Evolutionary conservation across 768 basidiomycete species (phyloP).

Genomic region (Leccinum truebloodii): DNA sequence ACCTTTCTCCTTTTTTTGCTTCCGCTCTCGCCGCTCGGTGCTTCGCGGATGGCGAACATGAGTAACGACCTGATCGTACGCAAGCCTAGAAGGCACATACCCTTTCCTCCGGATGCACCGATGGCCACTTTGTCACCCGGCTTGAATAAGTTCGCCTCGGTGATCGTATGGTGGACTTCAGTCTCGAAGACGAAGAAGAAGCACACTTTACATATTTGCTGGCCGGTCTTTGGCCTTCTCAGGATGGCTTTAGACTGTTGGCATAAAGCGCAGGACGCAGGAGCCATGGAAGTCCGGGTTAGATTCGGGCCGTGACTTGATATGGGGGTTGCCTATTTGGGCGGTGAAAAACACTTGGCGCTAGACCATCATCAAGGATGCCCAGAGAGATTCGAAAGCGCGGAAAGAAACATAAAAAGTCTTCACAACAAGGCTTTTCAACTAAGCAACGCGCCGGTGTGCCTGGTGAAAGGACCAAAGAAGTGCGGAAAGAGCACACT

Average conservation of each 20-base stretch:
- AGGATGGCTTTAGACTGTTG: conserved; percentile 78
- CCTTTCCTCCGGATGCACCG: conserved; percentile 98
- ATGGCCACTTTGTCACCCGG: conserved; percentile 93
- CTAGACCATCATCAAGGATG: conserved; percentile 40
- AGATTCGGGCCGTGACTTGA: neutral
- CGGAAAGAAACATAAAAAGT: conserved; percentile 73
- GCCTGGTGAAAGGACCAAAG: conserved; percentile 82
- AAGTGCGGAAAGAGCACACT: conserved; percentile 92
- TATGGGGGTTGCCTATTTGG: conserved; percentile 11
- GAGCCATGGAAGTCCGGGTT: conserved; percentile 59
- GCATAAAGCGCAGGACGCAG: conserved; percentile 78
- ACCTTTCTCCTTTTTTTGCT: conserved; percentile 35
- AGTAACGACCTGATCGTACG: neutral
- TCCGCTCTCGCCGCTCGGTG: conserved; percentile 48
- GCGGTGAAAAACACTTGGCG: neutral
- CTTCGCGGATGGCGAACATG: conserved; percentile 47
- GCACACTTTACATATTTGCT: conserved; percentile 95
- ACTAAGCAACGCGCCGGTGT: conserved; percentile 39
- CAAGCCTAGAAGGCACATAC: conserved; percentile 40
- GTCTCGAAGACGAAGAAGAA: conserved; percentile 98
- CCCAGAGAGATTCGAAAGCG: conserved; percentile 75
- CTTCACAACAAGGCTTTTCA: conserved; percentile 23
- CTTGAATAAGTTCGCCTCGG: conserved; percentile 77
- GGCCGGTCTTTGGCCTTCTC: conserved; percentile 94
- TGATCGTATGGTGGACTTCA: conserved; percentile 96